Conservation (phyloP, 805 yeast species). For the Zygoascus flipseniorum region DNA sequence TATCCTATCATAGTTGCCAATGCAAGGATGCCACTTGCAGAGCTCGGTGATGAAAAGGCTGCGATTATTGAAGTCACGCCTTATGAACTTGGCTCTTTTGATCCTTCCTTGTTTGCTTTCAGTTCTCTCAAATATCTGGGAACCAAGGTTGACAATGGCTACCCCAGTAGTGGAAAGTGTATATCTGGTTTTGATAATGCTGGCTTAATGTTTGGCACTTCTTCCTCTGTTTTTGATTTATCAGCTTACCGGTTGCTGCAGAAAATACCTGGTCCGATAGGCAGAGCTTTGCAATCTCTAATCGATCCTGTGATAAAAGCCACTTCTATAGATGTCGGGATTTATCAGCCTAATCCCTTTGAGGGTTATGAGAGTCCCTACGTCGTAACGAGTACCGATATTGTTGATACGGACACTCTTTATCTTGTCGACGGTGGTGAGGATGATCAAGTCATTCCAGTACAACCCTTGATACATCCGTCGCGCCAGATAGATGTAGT, state of each 20-base stretch:
- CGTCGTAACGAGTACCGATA: conserved; percentile 24
- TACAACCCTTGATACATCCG: conserved; percentile 53
- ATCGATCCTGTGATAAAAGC: conserved; percentile 4
- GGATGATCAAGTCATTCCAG: conserved; percentile 57
- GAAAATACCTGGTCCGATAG: conserved; percentile 54
- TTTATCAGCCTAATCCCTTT: conserved; percentile 68
- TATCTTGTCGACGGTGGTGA: conserved; percentile 68
- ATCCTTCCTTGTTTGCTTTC: conserved; percentile 59
- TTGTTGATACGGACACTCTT: conserved; percentile 35
- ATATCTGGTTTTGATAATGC: conserved; percentile 68
- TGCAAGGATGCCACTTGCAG: conserved; percentile 36
- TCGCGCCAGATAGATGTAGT: conserved; percentile 54
- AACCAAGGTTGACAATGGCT: conserved; percentile 51
- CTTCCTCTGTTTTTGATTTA: conserved; percentile 56
- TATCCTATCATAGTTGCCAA: conserved; percentile 50
- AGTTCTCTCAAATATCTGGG: conserved; percentile 63
- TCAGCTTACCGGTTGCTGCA: conserved; percentile 49
- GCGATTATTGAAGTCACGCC: conserved; percentile 47
- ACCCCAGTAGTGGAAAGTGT: conserved; percentile 42
- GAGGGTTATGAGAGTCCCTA: conserved; percentile 31
- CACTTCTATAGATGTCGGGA: conserved; percentile 53
- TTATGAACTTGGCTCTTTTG: conserved; percentile 82
- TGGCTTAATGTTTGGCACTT: conserved; percentile 74
- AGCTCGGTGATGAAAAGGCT: conserved; percentile 49
- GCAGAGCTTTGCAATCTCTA: conserved; percentile 36